phyloP scores from a whole-genome alignment of 768 basidiomycete genomes.

The Lanmaoa pseudosensibilis region DNA sequence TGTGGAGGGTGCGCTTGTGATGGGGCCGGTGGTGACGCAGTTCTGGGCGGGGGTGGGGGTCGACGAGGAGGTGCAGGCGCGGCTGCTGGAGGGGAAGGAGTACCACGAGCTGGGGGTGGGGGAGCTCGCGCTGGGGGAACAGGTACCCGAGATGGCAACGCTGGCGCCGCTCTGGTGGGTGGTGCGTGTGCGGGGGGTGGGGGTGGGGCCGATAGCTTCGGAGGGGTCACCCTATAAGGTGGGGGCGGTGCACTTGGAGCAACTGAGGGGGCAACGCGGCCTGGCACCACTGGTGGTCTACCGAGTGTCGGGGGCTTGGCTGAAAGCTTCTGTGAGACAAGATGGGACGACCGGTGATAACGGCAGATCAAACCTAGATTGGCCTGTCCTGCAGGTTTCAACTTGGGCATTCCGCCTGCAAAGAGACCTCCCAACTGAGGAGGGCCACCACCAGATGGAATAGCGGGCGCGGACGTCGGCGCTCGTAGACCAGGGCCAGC shows the following conservation, averaged over 20 bases:
- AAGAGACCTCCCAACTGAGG: constrained; percentile 85
- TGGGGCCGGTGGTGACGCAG: constrained; percentile 28
- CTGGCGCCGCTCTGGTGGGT: constrained; percentile 36
- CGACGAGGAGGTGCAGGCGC: constrained; percentile 28
- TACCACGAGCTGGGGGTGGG: constrained; percentile 40
- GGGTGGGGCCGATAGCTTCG: constrained; percentile 32
- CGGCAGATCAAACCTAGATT: constrained; percentile 47
- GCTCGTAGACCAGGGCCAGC: constrained; percentile 37
- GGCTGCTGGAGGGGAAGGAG: constrained; percentile 28
- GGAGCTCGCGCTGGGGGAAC: constrained; percentile 45
- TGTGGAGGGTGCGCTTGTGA: constrained; percentile 28
- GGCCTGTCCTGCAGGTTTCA: constrained; percentile 75
- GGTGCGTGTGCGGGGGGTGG: constrained; percentile 33
- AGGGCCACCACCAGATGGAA: constrained; percentile 46
- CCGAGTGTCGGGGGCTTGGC: constrained; percentile 64
- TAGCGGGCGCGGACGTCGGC: constrained; percentile 17
- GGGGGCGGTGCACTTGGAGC: constrained; percentile 28
- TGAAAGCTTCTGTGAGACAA: constrained; percentile 28
- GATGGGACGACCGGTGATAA: constrained; percentile 4
- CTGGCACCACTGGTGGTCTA: constrained; percentile 67
- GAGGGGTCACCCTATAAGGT: constrained; percentile 34
- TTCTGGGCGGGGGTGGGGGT: constrained; percentile 34
- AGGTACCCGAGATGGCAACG: constrained; percentile 42
- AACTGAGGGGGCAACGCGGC: constrained; percentile 38
- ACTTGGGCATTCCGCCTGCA: constrained; percentile 88